These are phyloP conservation scores for Ustulina deusta DNA, from an alignment of 2,329 filamentous ascomycete genomes.

Conservation along the genomic window DNA sequence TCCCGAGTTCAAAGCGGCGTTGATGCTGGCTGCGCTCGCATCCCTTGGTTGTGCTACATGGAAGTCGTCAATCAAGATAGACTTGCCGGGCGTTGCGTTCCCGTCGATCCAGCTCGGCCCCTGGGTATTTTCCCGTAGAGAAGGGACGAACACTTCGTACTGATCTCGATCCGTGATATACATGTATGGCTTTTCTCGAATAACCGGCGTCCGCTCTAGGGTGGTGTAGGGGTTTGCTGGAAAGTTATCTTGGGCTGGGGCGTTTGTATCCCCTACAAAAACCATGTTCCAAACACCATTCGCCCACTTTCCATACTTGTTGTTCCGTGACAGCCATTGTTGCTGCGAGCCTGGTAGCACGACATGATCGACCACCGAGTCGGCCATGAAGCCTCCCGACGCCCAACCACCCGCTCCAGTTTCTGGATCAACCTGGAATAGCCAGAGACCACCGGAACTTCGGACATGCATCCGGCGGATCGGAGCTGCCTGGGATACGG, in stretches of 20 bases:
- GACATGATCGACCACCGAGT: conserved; percentile 49
- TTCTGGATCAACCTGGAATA: conserved; percentile 51
- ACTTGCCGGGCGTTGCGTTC: conserved; percentile 45
- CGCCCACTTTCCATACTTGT: conserved; percentile 51
- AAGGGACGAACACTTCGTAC: conserved; percentile 50
- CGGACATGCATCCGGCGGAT: conserved; percentile 50
- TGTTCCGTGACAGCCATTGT: conserved; percentile 53
- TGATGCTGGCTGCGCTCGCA: conserved; percentile 45
- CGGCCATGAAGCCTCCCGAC: conserved; percentile 52
- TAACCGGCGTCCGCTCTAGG: conserved; percentile 47
- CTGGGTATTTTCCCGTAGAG: conserved; percentile 45
- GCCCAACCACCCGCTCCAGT: conserved; percentile 52
- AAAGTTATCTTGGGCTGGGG: conserved; percentile 48
- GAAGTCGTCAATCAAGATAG: conserved; percentile 48
- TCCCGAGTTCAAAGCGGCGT: conserved; percentile 46
- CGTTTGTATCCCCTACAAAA: conserved; percentile 49
- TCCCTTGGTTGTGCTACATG: conserved; percentile 45
- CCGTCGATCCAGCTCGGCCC: conserved; percentile 49
- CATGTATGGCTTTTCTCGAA: conserved; percentile 52
- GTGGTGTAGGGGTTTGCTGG: conserved; percentile 50
- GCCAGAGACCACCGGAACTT: conserved; percentile 50
- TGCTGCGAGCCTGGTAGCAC: conserved; percentile 53
- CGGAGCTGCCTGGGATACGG: conserved; percentile 52
- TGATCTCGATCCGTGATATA: conserved; percentile 42
- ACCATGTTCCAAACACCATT: conserved; percentile 54